Percentiles rank a stretch among this genome's conserved stretches.
Evolutionary conservation across 2,329 filamentous ascomycete species (phyloP).

Genomic region (Sporothrix schenckii): DNA sequence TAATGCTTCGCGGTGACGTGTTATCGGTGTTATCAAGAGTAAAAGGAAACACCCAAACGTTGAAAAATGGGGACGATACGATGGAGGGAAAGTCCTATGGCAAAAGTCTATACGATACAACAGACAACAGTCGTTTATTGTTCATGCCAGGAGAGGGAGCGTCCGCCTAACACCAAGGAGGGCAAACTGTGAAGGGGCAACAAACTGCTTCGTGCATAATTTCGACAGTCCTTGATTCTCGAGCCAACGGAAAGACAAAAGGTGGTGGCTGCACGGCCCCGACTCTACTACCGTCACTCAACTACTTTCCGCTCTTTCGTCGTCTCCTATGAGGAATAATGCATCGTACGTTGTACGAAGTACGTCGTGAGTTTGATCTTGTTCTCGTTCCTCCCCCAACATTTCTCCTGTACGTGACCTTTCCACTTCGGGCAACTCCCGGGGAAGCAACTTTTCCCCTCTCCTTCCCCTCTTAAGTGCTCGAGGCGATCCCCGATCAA

Average conservation of each 20-base stretch:
- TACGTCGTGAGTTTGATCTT: neutral
- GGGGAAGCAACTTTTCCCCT: constrained; percentile 1
- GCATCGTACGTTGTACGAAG: no score
- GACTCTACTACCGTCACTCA: neutral
- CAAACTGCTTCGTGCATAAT: neutral
- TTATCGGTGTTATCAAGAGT: neutral
- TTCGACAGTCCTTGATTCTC: neutral
- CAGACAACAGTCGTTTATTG: neutral
- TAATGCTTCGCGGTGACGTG: neutral
- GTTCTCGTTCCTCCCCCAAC: neutral
- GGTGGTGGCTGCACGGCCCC: constrained; percentile 4
- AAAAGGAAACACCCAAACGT: no score
- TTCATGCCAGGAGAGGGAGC: neutral
- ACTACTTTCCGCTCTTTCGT: neutral
- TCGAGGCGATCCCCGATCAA: constrained; percentile 6
- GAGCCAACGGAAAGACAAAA: neutral
- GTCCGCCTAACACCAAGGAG: neutral
- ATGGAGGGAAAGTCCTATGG: no score
- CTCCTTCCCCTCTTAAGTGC: neutral
- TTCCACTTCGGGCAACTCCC: neutral
- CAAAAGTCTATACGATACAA: neutral
- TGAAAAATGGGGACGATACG: neutral
- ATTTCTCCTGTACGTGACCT: neutral
- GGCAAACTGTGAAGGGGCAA: neutral
- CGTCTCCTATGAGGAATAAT: no score